Base-by-base conservation (phyloP, 2,329 filamentous ascomycete species). In the Ceratocystis destructans region DNA sequence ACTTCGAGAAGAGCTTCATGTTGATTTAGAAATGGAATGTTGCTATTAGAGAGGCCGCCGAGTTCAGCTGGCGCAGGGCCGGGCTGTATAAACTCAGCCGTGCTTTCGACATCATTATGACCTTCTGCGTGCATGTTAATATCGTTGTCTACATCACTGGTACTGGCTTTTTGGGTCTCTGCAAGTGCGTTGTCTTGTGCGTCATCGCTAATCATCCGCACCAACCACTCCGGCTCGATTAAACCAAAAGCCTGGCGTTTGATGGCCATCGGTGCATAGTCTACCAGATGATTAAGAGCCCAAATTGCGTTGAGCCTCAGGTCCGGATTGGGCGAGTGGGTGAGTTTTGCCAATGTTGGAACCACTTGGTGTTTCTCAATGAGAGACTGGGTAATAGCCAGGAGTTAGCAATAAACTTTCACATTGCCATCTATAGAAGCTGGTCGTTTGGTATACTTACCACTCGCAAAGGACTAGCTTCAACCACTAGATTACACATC, bases 271-370 rank as follows among this genome's bases (percentile, higher is more conserved):
- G 88, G 84, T 25, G 85, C 86, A 25, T 33, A 25, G 69, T 88
- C 82, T 2, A 96, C 87, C 62, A 96, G 82, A 75, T 97, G 90
- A 73, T 97, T 97, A 67, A 99, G 78, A 5, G 91, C 90, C 93
- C 94, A 99, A 1, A 99, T 77, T 25, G 92, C 91, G 71, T 94
- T 91, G 31, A 95, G 80, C 28, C 90, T 85, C 64, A 97, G 79
- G 61, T 86, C 84, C n/a, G 88, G 83, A 72, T 93, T 89, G 61
- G 83, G 81, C 0, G 89, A 94, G 73, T 89, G 89, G 1, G 92
- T 90, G 73, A 96, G 89, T 70, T 89, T 84, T 72, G 91, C 96
- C 1, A 97, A 79, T 0, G 88, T 83, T 69, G 84, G 85, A 70
- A 96, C 80, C 1, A 94, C 83, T 5, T 89, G 89, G 4, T 83